Conservation (phyloP, 106 monocot genomes). For the Acanthochlamys bracteata region DNA sequence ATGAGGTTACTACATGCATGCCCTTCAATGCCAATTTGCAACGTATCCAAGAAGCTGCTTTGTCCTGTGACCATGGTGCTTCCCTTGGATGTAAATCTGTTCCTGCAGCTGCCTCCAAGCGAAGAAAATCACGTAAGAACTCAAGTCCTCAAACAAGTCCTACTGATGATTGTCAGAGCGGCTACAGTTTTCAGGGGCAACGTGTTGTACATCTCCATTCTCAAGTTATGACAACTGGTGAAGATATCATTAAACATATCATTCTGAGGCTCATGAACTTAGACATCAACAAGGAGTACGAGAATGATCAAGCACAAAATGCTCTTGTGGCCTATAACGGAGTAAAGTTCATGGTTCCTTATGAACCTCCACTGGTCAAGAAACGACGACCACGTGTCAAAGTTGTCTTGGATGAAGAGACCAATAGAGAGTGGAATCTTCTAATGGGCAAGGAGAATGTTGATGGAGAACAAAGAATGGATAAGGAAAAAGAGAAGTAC, state of each 20-base stretch:
- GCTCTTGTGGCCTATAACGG: neutral
- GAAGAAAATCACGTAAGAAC: neutral
- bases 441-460: constrained; percentile 63
- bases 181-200: constrained; percentile 6
- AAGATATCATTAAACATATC: constrained; percentile 33
- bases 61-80: neutral
- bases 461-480: constrained; percentile 18
- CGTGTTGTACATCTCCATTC: neutral
- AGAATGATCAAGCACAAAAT: neutral
- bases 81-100: neutral
- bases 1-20: neutral
- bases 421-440: constrained; percentile 74
- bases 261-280: constrained; percentile 35
- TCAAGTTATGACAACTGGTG: constrained; percentile 4
- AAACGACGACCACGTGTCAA: constrained; percentile 47
- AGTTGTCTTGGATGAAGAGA: constrained; percentile 68
- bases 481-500: constrained; percentile 59
- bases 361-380: constrained; percentile 21
- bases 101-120: neutral
- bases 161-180: constrained; percentile 8
- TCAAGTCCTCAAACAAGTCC: neutral
- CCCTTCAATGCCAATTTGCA: neutral
- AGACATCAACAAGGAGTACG: constrained; percentile 22
- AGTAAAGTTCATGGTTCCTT: constrained; percentile 28
- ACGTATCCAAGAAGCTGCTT: neutral